Percentiles rank a stretch among this genome's conserved stretches.
phyloP scores from a whole-genome alignment of 495 filamentous ascomycete genomes.

The Lentithecium fluviatile region DNA sequence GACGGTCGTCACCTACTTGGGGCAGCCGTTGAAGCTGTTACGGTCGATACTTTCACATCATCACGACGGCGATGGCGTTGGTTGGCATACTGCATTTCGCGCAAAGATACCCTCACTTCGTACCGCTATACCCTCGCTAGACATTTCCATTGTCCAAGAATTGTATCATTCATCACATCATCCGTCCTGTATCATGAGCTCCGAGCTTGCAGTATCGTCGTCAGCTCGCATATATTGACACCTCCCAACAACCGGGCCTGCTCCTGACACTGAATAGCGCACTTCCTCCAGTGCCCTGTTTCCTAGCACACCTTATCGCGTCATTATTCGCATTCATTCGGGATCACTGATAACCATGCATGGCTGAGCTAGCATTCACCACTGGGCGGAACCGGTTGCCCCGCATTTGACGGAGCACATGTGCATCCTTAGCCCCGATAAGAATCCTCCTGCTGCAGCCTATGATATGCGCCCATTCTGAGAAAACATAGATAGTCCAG shows the following conservation, averaged over 20 bases:
- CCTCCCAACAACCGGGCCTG: conserved; percentile 14
- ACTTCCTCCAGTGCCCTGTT: conserved; percentile 16
- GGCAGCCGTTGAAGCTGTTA: conserved; percentile 18
- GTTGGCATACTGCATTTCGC: background rate
- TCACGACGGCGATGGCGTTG: background rate
- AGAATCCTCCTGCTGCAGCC: background rate
- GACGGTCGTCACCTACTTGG: conserved; percentile 27
- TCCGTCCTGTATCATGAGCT: no score
- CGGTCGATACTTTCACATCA: background rate
- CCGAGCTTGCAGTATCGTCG: no score
- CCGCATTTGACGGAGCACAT: background rate
- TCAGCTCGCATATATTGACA: background rate
- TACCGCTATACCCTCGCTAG: no score
- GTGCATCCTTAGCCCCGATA: conserved; percentile 4
- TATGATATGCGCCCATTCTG: no score
- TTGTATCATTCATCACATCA: no score
- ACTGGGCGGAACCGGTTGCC: background rate
- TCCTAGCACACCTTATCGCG: conserved; percentile 25
- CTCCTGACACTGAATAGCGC: no score
- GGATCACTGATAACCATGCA: conserved; percentile 29
- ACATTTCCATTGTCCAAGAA: no score
- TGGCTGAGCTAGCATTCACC: conserved; percentile 8
- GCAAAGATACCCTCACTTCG: conserved; percentile 2
- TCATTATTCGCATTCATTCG: conserved; percentile 3
- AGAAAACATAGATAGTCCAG: no score